Evolutionary conservation across 169 alveolate species (phyloP).

Genomic region (Plasmodium knowlesi): DNA sequence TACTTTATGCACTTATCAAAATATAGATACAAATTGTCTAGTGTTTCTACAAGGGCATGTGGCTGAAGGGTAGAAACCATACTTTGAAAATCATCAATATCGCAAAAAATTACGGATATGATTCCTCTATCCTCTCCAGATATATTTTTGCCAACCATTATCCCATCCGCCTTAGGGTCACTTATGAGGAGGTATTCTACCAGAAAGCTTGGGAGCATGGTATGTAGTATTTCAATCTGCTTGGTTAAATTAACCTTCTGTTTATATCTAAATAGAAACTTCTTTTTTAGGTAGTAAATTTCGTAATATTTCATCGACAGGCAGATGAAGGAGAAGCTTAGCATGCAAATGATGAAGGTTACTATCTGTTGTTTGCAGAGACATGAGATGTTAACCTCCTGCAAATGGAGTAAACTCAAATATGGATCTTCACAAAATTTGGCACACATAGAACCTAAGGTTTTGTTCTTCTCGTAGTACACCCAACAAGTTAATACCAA

Average conservation of each 20-base stretch:
- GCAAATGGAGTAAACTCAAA: conserved; percentile 7
- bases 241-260: conserved; percentile 83
- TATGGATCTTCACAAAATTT: conserved; percentile 75
- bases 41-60: conserved; percentile 91
- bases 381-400: conserved; percentile 31
- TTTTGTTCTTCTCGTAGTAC: conserved; percentile 65
- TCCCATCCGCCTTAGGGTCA: conserved; percentile 78
- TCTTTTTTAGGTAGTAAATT: conserved; percentile 85
- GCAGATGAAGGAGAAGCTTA: conserved; percentile 84
- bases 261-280: conserved; percentile 84
- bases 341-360: conserved; percentile 79
- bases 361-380: conserved; percentile 53
- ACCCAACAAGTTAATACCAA: conserved; percentile 8
- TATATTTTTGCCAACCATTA: conserved; percentile 78
- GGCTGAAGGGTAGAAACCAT: conserved; percentile 94
- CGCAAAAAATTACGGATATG: conserved; percentile 97
- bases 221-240: conserved; percentile 90
- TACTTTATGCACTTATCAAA: conserved; percentile 95
- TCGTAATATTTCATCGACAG: conserved; percentile 88
- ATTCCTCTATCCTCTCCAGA: conserved; percentile 92
- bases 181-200: conserved; percentile 87
- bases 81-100: conserved; percentile 96
- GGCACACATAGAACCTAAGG: conserved; percentile 33
- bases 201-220: conserved; percentile 92
- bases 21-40: conserved; percentile 94